Percentiles rank a stretch among this genome's conserved stretches.
phyloP scores from a whole-genome alignment of 2,329 filamentous ascomycete genomes.

The Clonostachys byssicola region DNA sequence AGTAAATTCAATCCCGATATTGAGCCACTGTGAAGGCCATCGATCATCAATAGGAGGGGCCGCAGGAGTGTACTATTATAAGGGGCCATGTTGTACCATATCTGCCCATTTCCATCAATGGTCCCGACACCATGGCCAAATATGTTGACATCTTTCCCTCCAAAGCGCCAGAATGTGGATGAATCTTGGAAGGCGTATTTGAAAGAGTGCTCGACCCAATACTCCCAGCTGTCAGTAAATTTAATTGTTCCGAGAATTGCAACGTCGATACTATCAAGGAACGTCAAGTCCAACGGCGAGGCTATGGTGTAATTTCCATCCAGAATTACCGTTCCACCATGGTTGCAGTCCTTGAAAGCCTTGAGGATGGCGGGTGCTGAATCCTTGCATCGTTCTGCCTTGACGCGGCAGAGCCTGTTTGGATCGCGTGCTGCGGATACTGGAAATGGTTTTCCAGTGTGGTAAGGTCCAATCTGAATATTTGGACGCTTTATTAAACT shows the following conservation, averaged over 20 bases:
- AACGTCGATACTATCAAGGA: constrained; percentile 59
- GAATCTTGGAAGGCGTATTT: constrained; percentile 62
- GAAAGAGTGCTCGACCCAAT: constrained; percentile 64
- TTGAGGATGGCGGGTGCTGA: background rate
- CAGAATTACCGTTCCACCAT: constrained; percentile 59
- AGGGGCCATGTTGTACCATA: constrained; percentile 61
- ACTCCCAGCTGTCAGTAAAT: constrained; percentile 63
- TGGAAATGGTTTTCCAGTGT: constrained; percentile 8
- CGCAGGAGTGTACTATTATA: constrained; percentile 50
- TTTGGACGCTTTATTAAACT: background rate
- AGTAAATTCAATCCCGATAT: constrained; percentile 57
- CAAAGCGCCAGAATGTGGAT: constrained; percentile 31
- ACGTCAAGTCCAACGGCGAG: constrained; percentile 61
- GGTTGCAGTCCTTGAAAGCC: constrained; percentile 40
- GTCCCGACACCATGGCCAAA: constrained; percentile 46
- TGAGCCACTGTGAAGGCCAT: constrained; percentile 51
- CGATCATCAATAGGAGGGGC: constrained; percentile 52
- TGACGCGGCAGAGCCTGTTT: constrained; percentile 13
- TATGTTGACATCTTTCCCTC: constrained; percentile 46
- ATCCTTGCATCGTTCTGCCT: constrained; percentile 3
- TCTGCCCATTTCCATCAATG: constrained; percentile 61
- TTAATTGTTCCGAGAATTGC: constrained; percentile 50
- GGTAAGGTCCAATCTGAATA: constrained; percentile 9
- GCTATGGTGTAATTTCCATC: constrained; percentile 56
- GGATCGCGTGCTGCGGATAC: constrained; percentile 10